These are phyloP conservation scores for Meyerozyma elateridarum DNA, from an alignment of 1,139 yeast genomes.

Conservation along the genomic window DNA sequence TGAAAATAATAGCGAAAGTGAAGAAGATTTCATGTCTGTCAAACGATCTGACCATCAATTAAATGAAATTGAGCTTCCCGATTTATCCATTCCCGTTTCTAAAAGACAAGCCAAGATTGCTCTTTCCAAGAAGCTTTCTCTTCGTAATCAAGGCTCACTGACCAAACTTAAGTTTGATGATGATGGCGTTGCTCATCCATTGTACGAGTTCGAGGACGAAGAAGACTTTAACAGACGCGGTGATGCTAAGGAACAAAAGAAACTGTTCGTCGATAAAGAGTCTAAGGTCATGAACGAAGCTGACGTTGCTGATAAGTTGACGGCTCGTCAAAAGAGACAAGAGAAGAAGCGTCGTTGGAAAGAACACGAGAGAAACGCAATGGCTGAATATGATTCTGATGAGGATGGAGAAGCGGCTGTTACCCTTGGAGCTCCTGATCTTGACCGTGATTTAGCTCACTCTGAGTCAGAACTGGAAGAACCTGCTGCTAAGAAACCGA, in stretches of 20 bases:
- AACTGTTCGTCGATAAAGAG: constrained; percentile 63
- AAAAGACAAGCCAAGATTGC: constrained; percentile 88
- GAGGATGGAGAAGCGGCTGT: constrained; percentile 23
- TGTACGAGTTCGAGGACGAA: constrained; percentile 87
- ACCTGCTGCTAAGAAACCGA: constrained; percentile 50
- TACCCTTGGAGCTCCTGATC: constrained; percentile 28
- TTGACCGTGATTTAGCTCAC: constrained; percentile 46
- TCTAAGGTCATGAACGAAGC: constrained; percentile 60
- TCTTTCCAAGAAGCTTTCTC: constrained; percentile 75
- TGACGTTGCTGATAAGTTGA: constrained; percentile 72
- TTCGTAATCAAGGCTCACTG: constrained; percentile 62
- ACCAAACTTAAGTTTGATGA: constrained; percentile 86
- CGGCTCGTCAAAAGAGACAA: constrained; percentile 77
- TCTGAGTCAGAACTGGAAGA: constrained; percentile 33
- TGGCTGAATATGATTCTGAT: constrained; percentile 32
- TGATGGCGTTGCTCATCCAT: constrained; percentile 86
- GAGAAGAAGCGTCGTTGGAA: constrained; percentile 89
- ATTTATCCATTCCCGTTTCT: constrained; percentile 58
- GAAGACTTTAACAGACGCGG: constrained; percentile 80
- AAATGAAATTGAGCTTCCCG: constrained; percentile 62
- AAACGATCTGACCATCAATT: constrained; percentile 73
- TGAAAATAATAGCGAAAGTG: constrained; percentile 22
- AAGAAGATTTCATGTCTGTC: constrained; percentile 75
- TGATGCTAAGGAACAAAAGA: constrained; percentile 64
- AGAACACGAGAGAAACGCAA: constrained; percentile 63